These are phyloP conservation scores for Colletotrichum lindemuthianum DNA, from an alignment of 2,329 filamentous ascomycete genomes.

Conservation along the genomic window DNA sequence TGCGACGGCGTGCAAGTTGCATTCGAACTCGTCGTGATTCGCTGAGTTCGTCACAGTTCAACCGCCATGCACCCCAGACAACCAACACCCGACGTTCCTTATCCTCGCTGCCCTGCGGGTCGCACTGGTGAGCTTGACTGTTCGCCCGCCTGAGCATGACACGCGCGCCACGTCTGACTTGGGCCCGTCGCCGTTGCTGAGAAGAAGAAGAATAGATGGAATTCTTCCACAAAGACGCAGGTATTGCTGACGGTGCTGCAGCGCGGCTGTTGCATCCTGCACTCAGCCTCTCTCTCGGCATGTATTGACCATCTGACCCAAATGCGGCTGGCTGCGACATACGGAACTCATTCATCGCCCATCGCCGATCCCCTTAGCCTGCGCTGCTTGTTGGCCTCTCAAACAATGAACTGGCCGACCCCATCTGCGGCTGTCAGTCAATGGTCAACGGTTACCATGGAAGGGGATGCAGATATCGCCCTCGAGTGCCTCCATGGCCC, in stretches of 20 bases:
- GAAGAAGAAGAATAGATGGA: not conserved
- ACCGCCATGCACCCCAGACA: conserved; percentile 18
- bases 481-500: not conserved
- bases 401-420: conserved; percentile 17
- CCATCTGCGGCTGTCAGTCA: conserved; percentile 10
- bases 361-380: conserved; percentile 35
- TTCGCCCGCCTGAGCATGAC: too few species aligned
- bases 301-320: conserved; percentile 30
- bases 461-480: conserved; percentile 18
- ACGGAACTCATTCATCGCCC: conserved; percentile 23
- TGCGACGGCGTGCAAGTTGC: too few species aligned
- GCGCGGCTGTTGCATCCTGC: conserved; percentile 26
- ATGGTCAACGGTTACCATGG: conserved; percentile 18
- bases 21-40: too few species aligned
- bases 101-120: not conserved
- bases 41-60: not conserved
- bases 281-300: conserved; percentile 24
- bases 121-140: conserved; percentile 2
- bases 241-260: conserved; percentile 21
- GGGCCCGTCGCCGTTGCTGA: too few species aligned
- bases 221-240: not conserved
- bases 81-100: not conserved
- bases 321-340: conserved; percentile 34
- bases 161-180: too few species aligned
- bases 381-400: conserved; percentile 26